These are phyloP conservation scores for Tripidium arundinaceum DNA, from an alignment of 202 grass and related monocot species.

Conservation along the genomic window DNA sequence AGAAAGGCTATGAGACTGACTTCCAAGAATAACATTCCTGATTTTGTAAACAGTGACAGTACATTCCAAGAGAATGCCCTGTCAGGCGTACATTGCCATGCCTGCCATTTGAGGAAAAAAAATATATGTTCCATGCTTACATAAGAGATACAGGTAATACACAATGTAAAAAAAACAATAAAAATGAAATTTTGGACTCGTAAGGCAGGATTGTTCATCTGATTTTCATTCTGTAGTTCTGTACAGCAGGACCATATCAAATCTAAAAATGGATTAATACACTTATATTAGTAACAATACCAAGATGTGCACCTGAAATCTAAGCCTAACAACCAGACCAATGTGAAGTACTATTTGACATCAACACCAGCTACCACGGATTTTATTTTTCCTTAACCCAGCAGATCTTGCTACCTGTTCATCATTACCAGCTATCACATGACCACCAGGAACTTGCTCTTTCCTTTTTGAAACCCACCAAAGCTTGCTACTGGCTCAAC, in stretches of 20 bases:
- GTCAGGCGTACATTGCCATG: conserved; percentile 74
- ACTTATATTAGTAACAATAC: background rate
- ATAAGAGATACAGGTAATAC: background rate
- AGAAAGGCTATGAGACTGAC: conserved; percentile 90
- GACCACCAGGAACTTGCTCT: background rate
- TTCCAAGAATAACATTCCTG: conserved; percentile 91
- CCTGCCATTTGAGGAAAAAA: conserved; percentile 47
- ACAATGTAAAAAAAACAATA: background rate
- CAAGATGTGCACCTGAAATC: background rate
- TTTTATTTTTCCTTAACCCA: background rate
- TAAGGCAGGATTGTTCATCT: background rate
- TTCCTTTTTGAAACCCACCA: background rate
- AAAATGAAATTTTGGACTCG: conserved; percentile 3
- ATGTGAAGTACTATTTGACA: background rate
- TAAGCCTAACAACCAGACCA: background rate
- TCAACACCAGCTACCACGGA: background rate
- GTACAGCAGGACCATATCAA: background rate
- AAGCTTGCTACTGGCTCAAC: background rate
- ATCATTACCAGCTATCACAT: background rate
- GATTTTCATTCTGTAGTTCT: background rate
- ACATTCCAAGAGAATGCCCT: conserved; percentile 84
- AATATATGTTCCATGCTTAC: background rate
- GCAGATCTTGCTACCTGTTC: background rate
- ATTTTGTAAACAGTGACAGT: conserved; percentile 85
- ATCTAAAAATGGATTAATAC: background rate